Conservation (phyloP, 257 asterid genomes). For the Jacaranda mimosifolia region DNA sequence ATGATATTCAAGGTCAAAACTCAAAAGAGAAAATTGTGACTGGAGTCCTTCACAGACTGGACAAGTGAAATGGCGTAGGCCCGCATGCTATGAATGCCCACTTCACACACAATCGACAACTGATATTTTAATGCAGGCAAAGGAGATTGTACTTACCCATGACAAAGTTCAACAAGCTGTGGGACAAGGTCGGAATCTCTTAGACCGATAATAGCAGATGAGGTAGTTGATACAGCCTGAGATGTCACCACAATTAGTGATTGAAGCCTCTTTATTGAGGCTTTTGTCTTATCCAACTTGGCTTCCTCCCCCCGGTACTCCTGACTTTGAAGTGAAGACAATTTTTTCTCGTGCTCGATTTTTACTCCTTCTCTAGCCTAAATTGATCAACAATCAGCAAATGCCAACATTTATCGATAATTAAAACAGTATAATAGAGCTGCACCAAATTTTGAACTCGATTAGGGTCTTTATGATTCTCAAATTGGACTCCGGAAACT, state of each 20-base stretch:
- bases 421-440: background rate
- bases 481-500: too few relatives aligned
- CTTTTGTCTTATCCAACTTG: conserved; percentile 97
- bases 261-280: conserved; percentile 84
- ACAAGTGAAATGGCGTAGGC: too few relatives aligned
- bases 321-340: conserved; percentile 85
- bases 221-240: conserved; percentile 92
- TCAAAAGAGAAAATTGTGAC: background rate
- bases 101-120: background rate
- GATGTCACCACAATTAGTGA: conserved; percentile 91
- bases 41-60: too few relatives aligned
- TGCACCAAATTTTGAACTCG: background rate
- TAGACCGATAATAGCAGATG: conserved; percentile 77
- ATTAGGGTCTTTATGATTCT: too few relatives aligned
- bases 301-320: conserved; percentile 77
- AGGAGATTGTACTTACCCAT: conserved; percentile 66
- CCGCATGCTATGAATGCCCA: background rate
- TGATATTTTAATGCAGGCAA: background rate
- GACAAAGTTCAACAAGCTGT: conserved; percentile 96
- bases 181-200: conserved; percentile 95
- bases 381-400: conserved; percentile 25
- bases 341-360: conserved; percentile 89
- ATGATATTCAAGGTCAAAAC: conserved; percentile 1
- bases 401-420: conserved; percentile 25
- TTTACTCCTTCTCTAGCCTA: conserved; percentile 96